Evolutionary conservation across 164 flowering plant species (phyloP), one percentile per base, ranked within the genome.

Genomic region (Nymphaea thermarum): DNA sequence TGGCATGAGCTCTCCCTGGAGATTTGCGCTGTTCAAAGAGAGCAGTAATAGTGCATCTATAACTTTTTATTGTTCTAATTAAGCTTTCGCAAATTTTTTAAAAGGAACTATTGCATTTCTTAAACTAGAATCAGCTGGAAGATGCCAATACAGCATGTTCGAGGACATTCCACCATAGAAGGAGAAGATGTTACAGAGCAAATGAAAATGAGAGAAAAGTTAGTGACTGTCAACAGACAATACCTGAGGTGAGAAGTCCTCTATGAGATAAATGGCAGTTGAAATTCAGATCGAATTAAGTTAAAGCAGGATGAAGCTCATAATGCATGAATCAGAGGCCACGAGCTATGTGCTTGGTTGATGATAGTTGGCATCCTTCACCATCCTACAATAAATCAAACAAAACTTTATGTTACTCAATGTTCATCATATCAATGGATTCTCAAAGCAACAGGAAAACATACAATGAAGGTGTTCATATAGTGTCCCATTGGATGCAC

Each of bases 391-490:
- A 61, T n/a, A 6, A 61, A 47, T 6, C 6, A 47, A 47, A 12
- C 55, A 47, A 47, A 6, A 6, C 36, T 65, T 65, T 44, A n/a
- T 3, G 18, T 12, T 44, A 16, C 12, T n/a, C 10, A 4, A 18
- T 45, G 16, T n/a, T n/a, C n/a, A n/a, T n/a, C n/a, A n/a, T n/a
- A n/a, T n/a, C n/a, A n/a, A n/a, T n/a, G n/a, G n/a, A n/a, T n/a
- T n/a, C n/a, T n/a, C n/a, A n/a, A n/a, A n/a, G n/a, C n/a, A n/a
- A n/a, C n/a, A 41, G 42, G 57, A 59, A 43, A 16, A 68, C 93
- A 82, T 82, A 94, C 98, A 91, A 62, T 91, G 97, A 43, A 94
- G 88, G 76, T 94, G 97, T 78, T 91, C 98, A 68, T 82, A 85
- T 43, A 94, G 74, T 16, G 98, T 94, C 70, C 98, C 98, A 71